These are phyloP conservation scores for Blastomyces parvus DNA, from an alignment of 2,329 filamentous ascomycete genomes.

Conservation along the genomic window DNA sequence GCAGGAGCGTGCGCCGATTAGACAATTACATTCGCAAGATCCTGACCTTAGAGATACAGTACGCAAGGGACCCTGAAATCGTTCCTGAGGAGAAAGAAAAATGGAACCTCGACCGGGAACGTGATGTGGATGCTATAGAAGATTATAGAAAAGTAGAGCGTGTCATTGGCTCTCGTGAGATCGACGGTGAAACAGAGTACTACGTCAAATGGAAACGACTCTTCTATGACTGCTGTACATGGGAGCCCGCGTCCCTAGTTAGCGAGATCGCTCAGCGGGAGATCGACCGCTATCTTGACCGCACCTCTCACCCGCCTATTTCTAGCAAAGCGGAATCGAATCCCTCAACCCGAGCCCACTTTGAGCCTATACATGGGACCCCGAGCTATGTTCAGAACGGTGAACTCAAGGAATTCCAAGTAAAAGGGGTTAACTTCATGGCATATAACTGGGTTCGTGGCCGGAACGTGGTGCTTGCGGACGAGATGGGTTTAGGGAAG, in stretches of 20 bases:
- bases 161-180: slow-evolving; percentile 73
- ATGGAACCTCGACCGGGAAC: slow-evolving; percentile 89
- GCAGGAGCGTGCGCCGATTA: slow-evolving; percentile 74
- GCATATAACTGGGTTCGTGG: slow-evolving; percentile 90
- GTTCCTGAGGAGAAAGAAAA: slow-evolving; percentile 82
- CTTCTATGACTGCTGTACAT: slow-evolving; percentile 88
- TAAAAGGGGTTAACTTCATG: slow-evolving; percentile 89
- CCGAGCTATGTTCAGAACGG: slow-evolving; percentile 78
- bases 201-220: slow-evolving; percentile 95
- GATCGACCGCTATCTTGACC: slow-evolving; percentile 84
- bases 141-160: slow-evolving; percentile 91
- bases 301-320: slow-evolving; percentile 66
- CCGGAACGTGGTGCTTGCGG: slow-evolving; percentile 93
- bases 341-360: slow-evolving; percentile 58
- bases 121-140: slow-evolving; percentile 74
- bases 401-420: slow-evolving; percentile 82
- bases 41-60: slow-evolving; percentile 67
- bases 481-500: slow-evolving; percentile 98
- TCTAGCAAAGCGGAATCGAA: slow-evolving; percentile 73
- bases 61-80: slow-evolving; percentile 63
- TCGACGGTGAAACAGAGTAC: slow-evolving; percentile 76
- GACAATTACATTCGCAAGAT: slow-evolving; percentile 91
- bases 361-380: slow-evolving; percentile 67
- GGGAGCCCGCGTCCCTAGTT: slow-evolving; percentile 71
- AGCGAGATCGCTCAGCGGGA: slow-evolving; percentile 72